phyloP scores from a whole-genome alignment of 2,329 filamentous ascomycete species.

The Botryotinia globosa region DNA sequence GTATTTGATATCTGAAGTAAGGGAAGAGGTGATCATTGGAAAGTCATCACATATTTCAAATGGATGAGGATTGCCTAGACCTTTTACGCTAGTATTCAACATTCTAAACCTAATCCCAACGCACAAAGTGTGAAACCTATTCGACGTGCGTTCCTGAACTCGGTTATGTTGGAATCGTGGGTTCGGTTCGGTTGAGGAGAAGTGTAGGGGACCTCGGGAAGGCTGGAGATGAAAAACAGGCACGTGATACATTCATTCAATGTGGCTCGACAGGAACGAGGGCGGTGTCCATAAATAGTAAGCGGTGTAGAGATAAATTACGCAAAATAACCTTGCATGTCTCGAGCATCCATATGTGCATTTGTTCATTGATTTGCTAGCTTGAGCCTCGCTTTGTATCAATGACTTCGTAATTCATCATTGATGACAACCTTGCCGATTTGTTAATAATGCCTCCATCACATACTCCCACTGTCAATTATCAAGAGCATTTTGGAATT shows the following conservation, averaged over 20 bases:
- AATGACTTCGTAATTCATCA: background rate
- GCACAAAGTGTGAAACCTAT: background rate
- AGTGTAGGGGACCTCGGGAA: background rate
- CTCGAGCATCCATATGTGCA: background rate
- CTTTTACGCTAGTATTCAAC: background rate
- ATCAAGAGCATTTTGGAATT: slow-evolving; percentile 18
- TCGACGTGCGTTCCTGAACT: background rate
- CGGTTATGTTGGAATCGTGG: background rate
- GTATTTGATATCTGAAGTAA: background rate
- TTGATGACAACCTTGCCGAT: background rate
- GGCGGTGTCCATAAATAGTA: slow-evolving; percentile 5
- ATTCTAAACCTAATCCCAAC: background rate
- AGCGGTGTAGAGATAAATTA: slow-evolving; percentile 3
- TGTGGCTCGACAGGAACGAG: background rate
- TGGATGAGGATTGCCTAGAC: background rate
- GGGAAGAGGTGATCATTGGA: background rate
- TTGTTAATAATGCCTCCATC: background rate
- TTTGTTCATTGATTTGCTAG: background rate
- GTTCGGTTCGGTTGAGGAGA: background rate
- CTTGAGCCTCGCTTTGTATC: background rate
- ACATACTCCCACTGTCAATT: slow-evolving; percentile 8
- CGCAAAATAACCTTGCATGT: background rate
- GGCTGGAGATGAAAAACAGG: background rate
- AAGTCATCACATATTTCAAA: background rate
- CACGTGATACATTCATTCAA: background rate